phyloP scores from a whole-genome alignment of 139 green algal species.

The Tetradesmus obliquus region DNA sequence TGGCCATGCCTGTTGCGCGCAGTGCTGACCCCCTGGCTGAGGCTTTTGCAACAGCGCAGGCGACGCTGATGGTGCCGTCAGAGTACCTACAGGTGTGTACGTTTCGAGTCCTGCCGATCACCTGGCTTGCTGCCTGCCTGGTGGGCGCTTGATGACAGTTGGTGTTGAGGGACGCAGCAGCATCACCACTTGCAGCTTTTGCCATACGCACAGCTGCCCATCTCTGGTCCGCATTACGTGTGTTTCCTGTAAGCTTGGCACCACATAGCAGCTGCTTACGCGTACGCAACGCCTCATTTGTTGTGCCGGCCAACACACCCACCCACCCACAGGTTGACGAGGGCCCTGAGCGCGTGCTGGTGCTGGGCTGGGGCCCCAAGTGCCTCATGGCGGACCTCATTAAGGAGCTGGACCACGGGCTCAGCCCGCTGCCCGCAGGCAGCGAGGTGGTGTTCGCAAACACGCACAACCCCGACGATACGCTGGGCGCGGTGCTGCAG shows the following conservation, averaged over 20 bases:
- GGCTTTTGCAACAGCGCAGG: background rate
- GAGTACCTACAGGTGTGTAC: conserved; percentile 26
- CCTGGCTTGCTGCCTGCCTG: too few species aligned
- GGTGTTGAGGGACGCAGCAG: too few species aligned
- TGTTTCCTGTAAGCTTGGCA: too few species aligned
- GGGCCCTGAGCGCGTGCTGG: conserved; percentile 58
- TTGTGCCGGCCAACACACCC: too few species aligned
- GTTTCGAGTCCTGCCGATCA: too few species aligned
- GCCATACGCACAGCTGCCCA: too few species aligned
- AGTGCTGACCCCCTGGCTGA: background rate
- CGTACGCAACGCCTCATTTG: too few species aligned
- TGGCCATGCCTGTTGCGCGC: background rate
- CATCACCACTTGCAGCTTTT: too few species aligned
- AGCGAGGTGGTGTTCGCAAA: conserved; percentile 71
- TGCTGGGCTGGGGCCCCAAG: conserved; percentile 70
- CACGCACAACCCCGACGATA: conserved; percentile 39
- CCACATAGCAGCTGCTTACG: too few species aligned
- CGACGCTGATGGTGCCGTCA: conserved; percentile 12
- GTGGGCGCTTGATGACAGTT: too few species aligned
- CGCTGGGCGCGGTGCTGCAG: conserved; percentile 50
- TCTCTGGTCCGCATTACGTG: too few species aligned
- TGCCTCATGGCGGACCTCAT: conserved; percentile 69
- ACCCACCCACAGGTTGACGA: conserved; percentile 38
- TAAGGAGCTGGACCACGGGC: conserved; percentile 71
- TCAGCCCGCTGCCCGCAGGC: conserved; percentile 55